Evolutionary conservation across 768 basidiomycete genomes (phyloP).

Genomic region (Phanerodontia chrysosporium): DNA sequence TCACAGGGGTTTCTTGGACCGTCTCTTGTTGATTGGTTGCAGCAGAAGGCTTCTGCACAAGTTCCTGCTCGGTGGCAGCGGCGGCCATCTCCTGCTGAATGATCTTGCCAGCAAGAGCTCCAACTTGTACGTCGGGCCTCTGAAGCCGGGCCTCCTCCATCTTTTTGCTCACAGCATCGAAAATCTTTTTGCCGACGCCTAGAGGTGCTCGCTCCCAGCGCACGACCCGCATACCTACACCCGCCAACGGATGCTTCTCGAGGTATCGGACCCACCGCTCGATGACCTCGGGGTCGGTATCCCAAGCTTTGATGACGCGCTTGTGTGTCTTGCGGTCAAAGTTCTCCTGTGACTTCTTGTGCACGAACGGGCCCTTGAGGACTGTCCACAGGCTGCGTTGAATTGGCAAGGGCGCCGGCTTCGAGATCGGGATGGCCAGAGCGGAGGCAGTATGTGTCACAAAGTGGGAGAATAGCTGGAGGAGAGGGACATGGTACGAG

Average conservation of each 20-base stretch:
- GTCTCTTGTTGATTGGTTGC: too few species aligned
- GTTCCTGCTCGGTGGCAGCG: not conserved
- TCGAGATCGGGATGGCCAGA: constrained; percentile 74
- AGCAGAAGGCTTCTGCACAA: not conserved
- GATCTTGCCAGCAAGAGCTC: constrained; percentile 35
- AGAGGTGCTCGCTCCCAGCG: constrained; percentile 67
- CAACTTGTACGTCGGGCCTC: constrained; percentile 25
- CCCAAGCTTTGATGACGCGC: constrained; percentile 86
- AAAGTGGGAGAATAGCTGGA: constrained; percentile 83
- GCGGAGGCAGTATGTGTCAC: constrained; percentile 80
- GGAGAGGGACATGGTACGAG: constrained; percentile 59
- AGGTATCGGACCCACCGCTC: constrained; percentile 80
- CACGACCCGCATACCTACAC: constrained; percentile 83
- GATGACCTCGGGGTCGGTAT: constrained; percentile 75
- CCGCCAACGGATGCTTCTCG: constrained; percentile 67
- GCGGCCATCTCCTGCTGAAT: constrained; percentile 31
- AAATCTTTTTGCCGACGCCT: constrained; percentile 42
- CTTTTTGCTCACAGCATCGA: constrained; percentile 31
- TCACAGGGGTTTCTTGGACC: too few species aligned
- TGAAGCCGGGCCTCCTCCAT: constrained; percentile 28
- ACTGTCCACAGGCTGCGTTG: constrained; percentile 84
- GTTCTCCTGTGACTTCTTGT: constrained; percentile 95
- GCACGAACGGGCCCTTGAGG: constrained; percentile 76
- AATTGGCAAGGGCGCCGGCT: constrained; percentile 62
- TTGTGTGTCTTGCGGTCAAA: constrained; percentile 84